Base-by-base conservation (phyloP, 169 alveolate species). In the Plasmodium malariae region DNA sequence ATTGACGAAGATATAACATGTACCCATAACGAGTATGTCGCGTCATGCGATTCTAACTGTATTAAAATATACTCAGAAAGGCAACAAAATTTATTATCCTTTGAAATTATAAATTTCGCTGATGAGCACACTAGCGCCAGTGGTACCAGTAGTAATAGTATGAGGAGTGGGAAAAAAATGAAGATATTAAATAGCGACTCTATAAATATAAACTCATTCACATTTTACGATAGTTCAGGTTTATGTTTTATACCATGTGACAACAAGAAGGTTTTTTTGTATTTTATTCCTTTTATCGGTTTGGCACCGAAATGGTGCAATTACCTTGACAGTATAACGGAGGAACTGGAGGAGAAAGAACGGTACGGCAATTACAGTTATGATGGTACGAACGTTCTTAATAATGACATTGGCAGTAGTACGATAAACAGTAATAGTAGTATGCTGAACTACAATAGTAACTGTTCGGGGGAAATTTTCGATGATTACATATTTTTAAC, bases 261-360 rank as follows among this genome's bases (percentile, higher is more conserved):
- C 92, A 94, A 96, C 62, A 95, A 97, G 34, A 96, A 98, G 88
- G 94, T 98, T 0, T 99, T 98, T 40, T 93, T 97, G 19, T 97
- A 96, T 92, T 98, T 96, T 88, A 92, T 97, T 5, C 99, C 99
- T 12, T 89, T 93, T 72, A 88, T 98, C 37, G 99, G 99, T 1
- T 96, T 98, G 7, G 99, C 99, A 11, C 99, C 99, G 54, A 96
- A 90, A 26, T 98, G 99, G 99, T 97, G 99, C 57, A 94, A 99
- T 48, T 98, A 97, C 95, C 89, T 98, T 59, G 99, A 98, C 80
- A 97, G 96, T 83, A 93, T 98, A 34, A 98, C 99, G 0, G 99
- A 98, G 88, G 99, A 98, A 90, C 88, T 98, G 93, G 99, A 98
- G 87, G 98, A 97, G 70, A 94, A 93, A 26, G 92, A 72, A 54